These are phyloP conservation scores for Dactylonectria macrodidyma DNA, from an alignment of 2,329 filamentous ascomycete genomes.

Conservation along the genomic window DNA sequence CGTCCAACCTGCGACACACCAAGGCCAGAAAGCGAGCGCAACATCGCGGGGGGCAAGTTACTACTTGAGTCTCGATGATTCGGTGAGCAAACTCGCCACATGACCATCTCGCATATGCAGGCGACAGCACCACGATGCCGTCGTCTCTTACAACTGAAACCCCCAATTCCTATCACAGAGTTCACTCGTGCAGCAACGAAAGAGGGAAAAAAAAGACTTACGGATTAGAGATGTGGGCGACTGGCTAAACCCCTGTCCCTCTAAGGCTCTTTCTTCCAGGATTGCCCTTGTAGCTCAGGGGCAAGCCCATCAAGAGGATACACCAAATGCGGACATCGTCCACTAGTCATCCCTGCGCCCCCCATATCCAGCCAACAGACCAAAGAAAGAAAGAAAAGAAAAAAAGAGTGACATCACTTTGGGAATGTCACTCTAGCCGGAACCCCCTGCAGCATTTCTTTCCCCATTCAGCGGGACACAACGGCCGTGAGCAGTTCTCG, in stretches of 20 bases:
- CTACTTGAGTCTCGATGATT: too few species aligned
- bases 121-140: background rate
- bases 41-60: too few species aligned
- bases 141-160: background rate
- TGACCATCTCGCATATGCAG: background rate
- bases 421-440: background rate
- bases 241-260: background rate
- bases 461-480: background rate
- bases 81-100: background rate
- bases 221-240: slow-evolving; percentile 1
- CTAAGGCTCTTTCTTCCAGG: background rate
- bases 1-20: too few species aligned
- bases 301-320: background rate
- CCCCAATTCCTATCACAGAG: slow-evolving; percentile 4
- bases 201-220: background rate
- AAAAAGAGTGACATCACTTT: slow-evolving; percentile 15
- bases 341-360: slow-evolving; percentile 28
- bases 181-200: background rate
- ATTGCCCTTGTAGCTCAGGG: slow-evolving; percentile 16
- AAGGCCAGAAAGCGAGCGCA: too few species aligned
- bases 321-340: background rate
- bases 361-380: slow-evolving; percentile 14
- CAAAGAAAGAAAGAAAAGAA: too few species aligned
- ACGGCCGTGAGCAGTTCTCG: background rate
- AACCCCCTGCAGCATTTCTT: background rate